Evolutionary conservation across 495 filamentous ascomycete genomes (phyloP), one percentile per base, ranked within the genome.

Genomic region (Penicillium cosmopolitanum): DNA sequence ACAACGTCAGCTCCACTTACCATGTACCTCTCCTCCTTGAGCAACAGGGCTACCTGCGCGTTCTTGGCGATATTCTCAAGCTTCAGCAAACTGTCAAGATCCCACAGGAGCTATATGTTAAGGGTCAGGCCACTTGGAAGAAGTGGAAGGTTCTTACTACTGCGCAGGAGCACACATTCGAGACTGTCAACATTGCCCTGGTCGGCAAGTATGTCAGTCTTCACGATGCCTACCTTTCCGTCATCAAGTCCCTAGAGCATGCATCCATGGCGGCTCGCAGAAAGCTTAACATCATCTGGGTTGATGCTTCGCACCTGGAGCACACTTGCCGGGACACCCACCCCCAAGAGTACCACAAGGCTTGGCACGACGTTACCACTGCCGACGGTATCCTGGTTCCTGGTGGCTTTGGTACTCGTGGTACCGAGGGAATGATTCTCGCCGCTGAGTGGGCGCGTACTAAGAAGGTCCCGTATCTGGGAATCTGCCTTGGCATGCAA

Each of bases 401-500:
- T 48, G 95, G 94, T 19, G 95, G 94, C 3, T 98, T 98, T 67
- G 95, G 93, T 12, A 67, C 78, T 42, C 81, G 95, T 56, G 95
- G 90, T 42, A 91, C 85, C 0, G 85, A 89, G 59, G 95, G 95
- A 51, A 98, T 97, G 93, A 88, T 97, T 60, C 76, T 83, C 53
- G 91, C 88, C 2, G 87, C 88, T 33, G 85, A 86, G 46, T 96
- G 89, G 88, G 92, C 94, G 9, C 88, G 95, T 36, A 86, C 88
- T 48, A 87, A 91, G 59, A 87, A 88, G 42, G 82, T 80, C 4
- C 94, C 94, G 21, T 97, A 89, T 76, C 82, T 98, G 8, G 94
- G 95, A 53, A 89, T 98, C 56, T 98, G 95, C 72, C 84, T 98
- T 15, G 95, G 95, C 38, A 90, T 98, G 87, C 95, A 98, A 72